Evolutionary conservation across 129 eudicot species (phyloP).

Genomic region (Gnaphalium uliginosum): DNA sequence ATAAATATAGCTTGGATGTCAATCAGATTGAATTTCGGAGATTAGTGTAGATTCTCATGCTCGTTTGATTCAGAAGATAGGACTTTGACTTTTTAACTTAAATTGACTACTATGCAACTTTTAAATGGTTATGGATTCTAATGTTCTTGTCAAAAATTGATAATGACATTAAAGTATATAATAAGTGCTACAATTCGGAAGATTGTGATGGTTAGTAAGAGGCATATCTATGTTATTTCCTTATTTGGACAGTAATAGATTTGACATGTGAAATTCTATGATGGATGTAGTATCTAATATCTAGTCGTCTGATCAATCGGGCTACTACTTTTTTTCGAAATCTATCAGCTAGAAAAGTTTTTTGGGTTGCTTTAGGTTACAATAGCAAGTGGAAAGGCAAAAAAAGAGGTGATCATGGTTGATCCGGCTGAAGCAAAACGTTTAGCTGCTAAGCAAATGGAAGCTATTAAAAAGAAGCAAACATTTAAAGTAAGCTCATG

Average conservation of each 20-base stretch:
- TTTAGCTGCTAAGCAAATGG: constrained; percentile 91
- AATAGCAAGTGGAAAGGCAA: constrained; percentile 47
- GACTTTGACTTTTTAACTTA: constrained; percentile 8
- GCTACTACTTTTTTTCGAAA: not conserved
- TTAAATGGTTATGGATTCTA: constrained; percentile 2
- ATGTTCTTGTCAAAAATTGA: not conserved
- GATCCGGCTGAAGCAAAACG: constrained; percentile 96
- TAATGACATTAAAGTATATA: not conserved
- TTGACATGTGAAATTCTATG: not conserved
- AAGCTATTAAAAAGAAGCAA: constrained; percentile 68
- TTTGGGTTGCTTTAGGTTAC: constrained; percentile 46
- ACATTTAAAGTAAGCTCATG: constrained; percentile 47
- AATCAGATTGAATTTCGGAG: not conserved
- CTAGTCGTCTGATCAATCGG: not conserved
- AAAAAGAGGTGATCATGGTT: constrained; percentile 80
- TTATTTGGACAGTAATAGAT: not conserved
- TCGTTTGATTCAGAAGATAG: not conserved
- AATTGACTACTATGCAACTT: not conserved
- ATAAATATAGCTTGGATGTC: not conserved
- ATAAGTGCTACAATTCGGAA: constrained; percentile 9
- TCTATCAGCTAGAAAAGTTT: not conserved
- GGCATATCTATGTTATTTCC: not conserved
- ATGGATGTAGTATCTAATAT: not conserved
- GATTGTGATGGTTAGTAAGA: constrained; percentile 6
- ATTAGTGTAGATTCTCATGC: not conserved